Conservation (phyloP, 1,284 basidiomycete species). For the Fomes fomentarius region DNA sequence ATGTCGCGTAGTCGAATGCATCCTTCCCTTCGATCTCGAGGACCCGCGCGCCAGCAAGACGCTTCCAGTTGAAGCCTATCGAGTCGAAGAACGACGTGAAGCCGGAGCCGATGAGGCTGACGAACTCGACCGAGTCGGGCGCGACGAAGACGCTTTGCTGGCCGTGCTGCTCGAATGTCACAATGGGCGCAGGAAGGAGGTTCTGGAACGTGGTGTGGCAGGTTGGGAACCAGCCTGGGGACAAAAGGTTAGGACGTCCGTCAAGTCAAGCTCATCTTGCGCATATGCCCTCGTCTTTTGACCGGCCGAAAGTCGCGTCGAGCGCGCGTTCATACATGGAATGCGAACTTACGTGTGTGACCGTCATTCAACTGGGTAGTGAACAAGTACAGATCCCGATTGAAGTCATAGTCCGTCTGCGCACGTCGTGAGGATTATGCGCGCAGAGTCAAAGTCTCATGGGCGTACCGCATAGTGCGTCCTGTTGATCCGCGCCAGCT, state of each 20-base stretch:
- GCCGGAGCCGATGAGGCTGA: conserved; percentile 23
- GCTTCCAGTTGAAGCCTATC: conserved; percentile 58
- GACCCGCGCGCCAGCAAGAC: conserved; percentile 62
- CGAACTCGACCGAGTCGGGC: conserved; percentile 42
- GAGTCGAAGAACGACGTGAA: conserved; percentile 54
- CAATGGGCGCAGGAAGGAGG: conserved; percentile 60
- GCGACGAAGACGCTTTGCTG: conserved; percentile 56
- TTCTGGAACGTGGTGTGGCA: conserved; percentile 63
- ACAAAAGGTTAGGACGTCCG: background rate
- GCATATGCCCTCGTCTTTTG: too few relatives aligned
- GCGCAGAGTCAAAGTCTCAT: background rate
- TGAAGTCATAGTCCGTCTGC: conserved; percentile 63
- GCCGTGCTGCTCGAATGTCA: conserved; percentile 57
- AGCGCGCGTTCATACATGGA: background rate
- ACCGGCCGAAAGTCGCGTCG: background rate
- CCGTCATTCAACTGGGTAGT: conserved; percentile 64
- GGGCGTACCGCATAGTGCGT: conserved; percentile 48
- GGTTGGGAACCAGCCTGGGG: conserved; percentile 56
- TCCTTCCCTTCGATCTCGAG: conserved; percentile 56
- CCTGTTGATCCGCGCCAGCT: conserved; percentile 49
- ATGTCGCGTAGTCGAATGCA: conserved; percentile 58
- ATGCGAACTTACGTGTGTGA: conserved; percentile 53
- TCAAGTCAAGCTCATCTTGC: too few relatives aligned
- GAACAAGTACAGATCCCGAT: conserved; percentile 58
- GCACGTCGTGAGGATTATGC: background rate